Percentiles rank a stretch among this genome's conserved stretches.
These are phyloP conservation scores for Coix lacrymajobi DNA, from an alignment of 176 grass and related monocot species.

Conservation along the genomic window DNA sequence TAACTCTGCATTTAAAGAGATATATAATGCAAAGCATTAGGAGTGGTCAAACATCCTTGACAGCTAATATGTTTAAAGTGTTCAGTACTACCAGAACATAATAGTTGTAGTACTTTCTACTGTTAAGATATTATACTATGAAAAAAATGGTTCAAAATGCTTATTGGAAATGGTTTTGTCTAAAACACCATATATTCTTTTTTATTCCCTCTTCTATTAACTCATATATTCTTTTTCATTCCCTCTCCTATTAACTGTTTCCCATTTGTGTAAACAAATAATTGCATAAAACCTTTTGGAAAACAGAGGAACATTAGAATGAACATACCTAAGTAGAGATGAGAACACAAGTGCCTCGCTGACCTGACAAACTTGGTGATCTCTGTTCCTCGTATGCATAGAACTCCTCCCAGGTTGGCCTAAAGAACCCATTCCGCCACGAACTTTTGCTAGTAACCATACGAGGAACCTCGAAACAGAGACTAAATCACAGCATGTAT, in stretches of 20 bases:
- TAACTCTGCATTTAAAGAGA: neutral
- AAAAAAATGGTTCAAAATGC: neutral
- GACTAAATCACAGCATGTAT: conserved; percentile 84
- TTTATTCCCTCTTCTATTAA: no score
- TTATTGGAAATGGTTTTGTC: neutral
- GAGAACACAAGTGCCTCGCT: conserved; percentile 90
- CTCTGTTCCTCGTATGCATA: conserved; percentile 62
- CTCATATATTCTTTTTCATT: no score
- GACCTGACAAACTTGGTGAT: conserved; percentile 85
- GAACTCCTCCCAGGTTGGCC: conserved; percentile 54
- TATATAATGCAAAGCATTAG: neutral
- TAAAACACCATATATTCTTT: neutral
- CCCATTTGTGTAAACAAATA: conserved; percentile 8
- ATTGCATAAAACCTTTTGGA: conserved; percentile 8
- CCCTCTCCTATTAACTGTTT: neutral
- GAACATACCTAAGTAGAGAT: conserved; percentile 76
- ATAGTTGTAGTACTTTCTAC: neutral
- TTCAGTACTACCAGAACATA: neutral
- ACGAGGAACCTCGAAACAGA: conserved; percentile 73
- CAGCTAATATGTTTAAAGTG: neutral
- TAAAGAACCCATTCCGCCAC: conserved; percentile 43
- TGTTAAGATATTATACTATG: no score
- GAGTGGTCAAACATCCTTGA: neutral
- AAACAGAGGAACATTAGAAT: neutral
- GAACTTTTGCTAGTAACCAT: conserved; percentile 76